Conservation (phyloP, 345 rosid species). For the Camelina sativa region DNA sequence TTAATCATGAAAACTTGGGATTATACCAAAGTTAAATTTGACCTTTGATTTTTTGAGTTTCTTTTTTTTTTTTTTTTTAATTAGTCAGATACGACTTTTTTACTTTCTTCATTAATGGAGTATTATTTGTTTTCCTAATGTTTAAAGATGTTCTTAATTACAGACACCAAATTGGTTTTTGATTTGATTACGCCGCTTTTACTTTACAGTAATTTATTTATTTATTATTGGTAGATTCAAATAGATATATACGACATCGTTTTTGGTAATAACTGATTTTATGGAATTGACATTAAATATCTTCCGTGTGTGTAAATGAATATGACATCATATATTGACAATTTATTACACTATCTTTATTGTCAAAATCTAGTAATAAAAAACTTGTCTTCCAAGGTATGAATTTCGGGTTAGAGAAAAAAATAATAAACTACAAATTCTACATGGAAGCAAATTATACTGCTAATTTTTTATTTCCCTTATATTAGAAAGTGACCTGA, state of each 20-base stretch:
- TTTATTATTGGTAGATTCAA: too few relatives aligned
- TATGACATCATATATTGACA: constrained; percentile 31
- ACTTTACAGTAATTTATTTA: not conserved
- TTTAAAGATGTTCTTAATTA: not conserved
- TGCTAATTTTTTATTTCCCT: not conserved
- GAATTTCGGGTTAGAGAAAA: not conserved
- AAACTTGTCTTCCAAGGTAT: too few relatives aligned
- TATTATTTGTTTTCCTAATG: constrained; percentile 1
- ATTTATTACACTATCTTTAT: constrained; percentile 5
- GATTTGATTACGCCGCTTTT: constrained; percentile 28
- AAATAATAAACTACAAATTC: not conserved
- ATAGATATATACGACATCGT: not conserved
- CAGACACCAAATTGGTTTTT: constrained; percentile 26
- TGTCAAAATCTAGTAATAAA: not conserved
- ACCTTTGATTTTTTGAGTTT: constrained; percentile 36
- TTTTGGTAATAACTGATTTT: not conserved
- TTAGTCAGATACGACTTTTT: constrained; percentile 47
- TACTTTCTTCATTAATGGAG: constrained; percentile 11
- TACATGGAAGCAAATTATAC: constrained; percentile 3
- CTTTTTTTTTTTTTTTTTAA: not conserved
- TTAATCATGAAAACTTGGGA: constrained; percentile 34
- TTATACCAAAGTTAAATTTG: constrained; percentile 49
- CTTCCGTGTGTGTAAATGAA: not conserved
- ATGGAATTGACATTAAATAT: not conserved
- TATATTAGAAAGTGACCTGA: constrained; percentile 7